A percentile compares a stretch with the other conserved stretches of the same genome.
These are phyloP conservation scores for Ophiognomonia clavigignenti-juglandacearum DNA, from an alignment of 2,329 filamentous ascomycete genomes.

Conservation along the genomic window DNA sequence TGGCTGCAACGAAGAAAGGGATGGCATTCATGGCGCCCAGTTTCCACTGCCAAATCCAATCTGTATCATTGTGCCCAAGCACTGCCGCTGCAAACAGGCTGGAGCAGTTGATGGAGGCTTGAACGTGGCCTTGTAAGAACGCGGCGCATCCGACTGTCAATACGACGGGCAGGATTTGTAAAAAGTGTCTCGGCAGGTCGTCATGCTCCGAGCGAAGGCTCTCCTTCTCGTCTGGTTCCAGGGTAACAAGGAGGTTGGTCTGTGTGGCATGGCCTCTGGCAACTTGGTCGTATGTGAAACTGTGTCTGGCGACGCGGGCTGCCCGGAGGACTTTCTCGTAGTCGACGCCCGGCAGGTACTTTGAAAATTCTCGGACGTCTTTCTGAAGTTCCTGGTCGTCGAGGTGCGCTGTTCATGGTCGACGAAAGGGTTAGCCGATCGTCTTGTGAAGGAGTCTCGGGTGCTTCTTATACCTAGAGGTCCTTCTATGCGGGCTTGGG, in stretches of 20 bases:
- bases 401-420: constrained; percentile 26
- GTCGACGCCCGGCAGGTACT: constrained; percentile 24
- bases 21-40: constrained; percentile 35
- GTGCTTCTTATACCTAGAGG: constrained; percentile 4
- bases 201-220: constrained; percentile 34
- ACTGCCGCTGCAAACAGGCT: constrained; percentile 24
- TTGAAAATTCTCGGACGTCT: constrained; percentile 30
- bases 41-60: constrained; percentile 27
- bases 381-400: constrained; percentile 31
- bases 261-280: constrained; percentile 23
- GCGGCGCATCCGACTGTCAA: constrained; percentile 39
- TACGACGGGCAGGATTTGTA: constrained; percentile 34
- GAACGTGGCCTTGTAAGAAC: constrained; percentile 39
- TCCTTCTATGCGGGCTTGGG: constrained; percentile 8
- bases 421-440: no score
- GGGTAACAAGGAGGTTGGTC: constrained; percentile 25
- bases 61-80: neutral
- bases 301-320: constrained; percentile 36
- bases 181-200: constrained; percentile 31
- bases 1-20: constrained; percentile 34
- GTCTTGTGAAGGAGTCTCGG: neutral
- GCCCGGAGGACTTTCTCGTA: constrained; percentile 29
- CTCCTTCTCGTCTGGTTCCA: constrained; percentile 30
- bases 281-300: constrained; percentile 32
- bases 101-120: constrained; percentile 38